Base-by-base conservation (phyloP, 345 rosid genomes). In the Noccaea bulbosa region DNA sequence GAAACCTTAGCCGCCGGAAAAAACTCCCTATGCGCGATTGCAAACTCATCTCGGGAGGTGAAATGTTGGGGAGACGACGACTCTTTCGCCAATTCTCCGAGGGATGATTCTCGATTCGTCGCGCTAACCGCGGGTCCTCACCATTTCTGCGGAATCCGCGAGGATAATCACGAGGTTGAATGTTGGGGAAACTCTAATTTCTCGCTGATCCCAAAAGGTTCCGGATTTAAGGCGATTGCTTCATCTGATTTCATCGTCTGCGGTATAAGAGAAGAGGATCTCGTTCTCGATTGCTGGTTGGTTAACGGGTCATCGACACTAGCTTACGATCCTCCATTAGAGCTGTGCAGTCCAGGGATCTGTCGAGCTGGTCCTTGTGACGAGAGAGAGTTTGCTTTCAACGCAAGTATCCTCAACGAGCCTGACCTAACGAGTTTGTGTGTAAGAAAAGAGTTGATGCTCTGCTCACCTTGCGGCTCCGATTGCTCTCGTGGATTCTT, bases 251-350 rank as follows among this genome's bases (percentile, higher is more conserved):
- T 73, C 77, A 77, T 86, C 8, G 83, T 84, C 0, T 88, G 97
- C 51, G 99, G 91, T 44, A 91, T 89, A 1, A 74, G 90, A 77
- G 99, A 91, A 80, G 83, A 74, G 64, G 97, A 94, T 72, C 78
- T 94, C 67, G 93, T 94, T 74, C 84, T 88, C 43, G 96, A 88
- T 78, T 91, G 95, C 45, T 94, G 99, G 99, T 74, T 82, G 68
- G 75, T 77, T 30, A 74, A 85, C 66, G 84, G 82, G 8, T 79
- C 85, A 7, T 70, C 78, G 0, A 76, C 77, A 0, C 56, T 79
- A 4, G 90, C 81, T 67, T 89, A 81, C 24, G 85, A 83, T 77
- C 97, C 97, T 65, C 99, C 99, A 0, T 57, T 91, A 63, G 91
- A 91, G 72, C 69, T 93, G 59, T 91, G 96, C 60, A 91, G 97